Base-by-base conservation (phyloP, 2,329 filamentous ascomycete genomes). In the Endoconidiophora laricicola region DNA sequence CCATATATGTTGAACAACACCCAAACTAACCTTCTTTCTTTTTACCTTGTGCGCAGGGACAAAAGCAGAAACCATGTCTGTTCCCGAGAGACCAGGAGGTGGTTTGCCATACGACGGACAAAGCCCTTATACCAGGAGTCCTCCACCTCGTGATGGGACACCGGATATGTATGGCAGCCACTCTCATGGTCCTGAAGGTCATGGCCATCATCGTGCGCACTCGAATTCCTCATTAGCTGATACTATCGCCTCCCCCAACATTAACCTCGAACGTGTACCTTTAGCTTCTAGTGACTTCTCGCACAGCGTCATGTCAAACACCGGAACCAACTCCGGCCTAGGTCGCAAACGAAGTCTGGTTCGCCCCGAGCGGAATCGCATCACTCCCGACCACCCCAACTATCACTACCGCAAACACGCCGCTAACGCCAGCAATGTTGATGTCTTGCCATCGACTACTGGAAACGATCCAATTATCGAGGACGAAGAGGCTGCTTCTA, bases 341-440 rank as follows among this genome's bases (percentile, higher is more conserved):
- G 61, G 67, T 54, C 79, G 88, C 58, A 96, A 96, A 66, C 79
- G 83, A 62, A 95, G 86, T 63, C 70, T 98, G 55, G 81, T 98
- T 60, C 76, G 84, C 54, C 91, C 91, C 1, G 91, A 98, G 66
- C 78, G 91, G 56, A 83, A 83, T 59, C 78, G 83, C 57, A 86
- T 94, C 57, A 83, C 88, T 58, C 79, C 74, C 56, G 83, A 88
- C 58, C 87, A 96, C 62, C 87, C 88, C 12, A 93, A 96, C 63
- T 98, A 95, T 61, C 77, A 95, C 66, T 98, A 98, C 65, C 80
- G 86, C 57, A 84, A 94, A 63, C 88, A 94, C 75, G 87, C 93
- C 7, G 84, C 87, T 58, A 84, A 90, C 56, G 94, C 93, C 6
- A 84, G 87, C 59, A 84, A 90, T 56, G 95, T 98, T 87, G 74